Evolutionary conservation across 768 basidiomycete genomes (phyloP), one percentile per base, ranked within the genome.

Genomic region (Strobilomyces dryophilus): DNA sequence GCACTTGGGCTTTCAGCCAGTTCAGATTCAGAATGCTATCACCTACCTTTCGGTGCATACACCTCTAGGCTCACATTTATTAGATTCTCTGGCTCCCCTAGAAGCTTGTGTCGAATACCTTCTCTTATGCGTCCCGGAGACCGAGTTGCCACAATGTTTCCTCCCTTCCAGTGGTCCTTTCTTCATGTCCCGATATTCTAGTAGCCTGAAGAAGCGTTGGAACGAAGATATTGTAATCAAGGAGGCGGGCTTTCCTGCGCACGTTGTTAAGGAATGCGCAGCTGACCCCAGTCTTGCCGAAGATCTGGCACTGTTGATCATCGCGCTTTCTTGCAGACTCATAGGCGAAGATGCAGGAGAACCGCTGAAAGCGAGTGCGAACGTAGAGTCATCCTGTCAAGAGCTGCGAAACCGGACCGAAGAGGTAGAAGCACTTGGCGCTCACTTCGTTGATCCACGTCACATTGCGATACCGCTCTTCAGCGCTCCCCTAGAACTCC

Each of bases 71-170:
- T 75, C 80, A 17, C 82, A 80, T 36, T 75, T 95, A 14, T 73
- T 93, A 31, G 69, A 65, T 7, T 74, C 80, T 7, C 67, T 84
- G 3, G 74, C 82, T 6, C 81, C 86, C 5, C 68, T 92, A 14
- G 84, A 92, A 64, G 89, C 92, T 0, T 83, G 83, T 47, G 84
- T 94, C 43, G 89, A 93, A 59, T 92, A 91, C 71, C 76, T 97
- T 3, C 77, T 95, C 42, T 76, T 95, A 20, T 82, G 90, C 60
- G 65, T 89, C 6, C 88, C 93, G 0, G 94, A 98, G 72, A 86
- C 89, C 52, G 93, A 95, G 60, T 78, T 97, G 5, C 95, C 95
- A 0, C 64, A 75, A 46, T 78, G 80, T 26, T 91, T 92, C 66
- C 68, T 89, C 15, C 81, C 86, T 5, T 65, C 74, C 3, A 88